A percentile compares a stretch with the other conserved stretches of the same genome.
These are phyloP conservation scores for Penicillium riverlandense DNA, from an alignment of 495 filamentous ascomycete genomes.

Conservation along the genomic window DNA sequence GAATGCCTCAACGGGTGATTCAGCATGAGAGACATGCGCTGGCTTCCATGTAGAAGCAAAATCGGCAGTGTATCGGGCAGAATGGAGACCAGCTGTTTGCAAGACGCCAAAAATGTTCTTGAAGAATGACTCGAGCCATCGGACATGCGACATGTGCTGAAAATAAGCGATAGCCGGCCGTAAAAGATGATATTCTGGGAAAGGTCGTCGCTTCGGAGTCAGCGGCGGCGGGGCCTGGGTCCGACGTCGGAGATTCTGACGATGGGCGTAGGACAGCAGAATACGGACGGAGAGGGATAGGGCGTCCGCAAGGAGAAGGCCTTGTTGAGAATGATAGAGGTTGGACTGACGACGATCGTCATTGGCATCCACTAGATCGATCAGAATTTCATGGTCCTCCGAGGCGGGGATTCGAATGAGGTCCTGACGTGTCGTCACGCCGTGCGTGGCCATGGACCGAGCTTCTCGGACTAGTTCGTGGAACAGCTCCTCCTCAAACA, in stretches of 20 bases:
- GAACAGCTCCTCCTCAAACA: slow-evolving; percentile 91
- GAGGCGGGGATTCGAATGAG: slow-evolving; percentile 50
- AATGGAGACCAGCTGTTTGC: slow-evolving; percentile 31
- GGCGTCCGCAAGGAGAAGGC: slow-evolving; percentile 44
- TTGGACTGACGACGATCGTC: slow-evolving; percentile 15
- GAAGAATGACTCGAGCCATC: slow-evolving; percentile 32
- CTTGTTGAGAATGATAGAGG: slow-evolving; percentile 4
- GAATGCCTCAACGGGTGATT: slow-evolving; percentile 28
- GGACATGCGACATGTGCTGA: slow-evolving; percentile 46
- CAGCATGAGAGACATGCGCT: background rate
- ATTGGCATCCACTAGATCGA: slow-evolving; percentile 60
- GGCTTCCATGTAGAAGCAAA: slow-evolving; percentile 22
- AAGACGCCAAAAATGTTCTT: slow-evolving; percentile 26
- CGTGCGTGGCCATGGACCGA: slow-evolving; percentile 54
- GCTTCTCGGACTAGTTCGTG: slow-evolving; percentile 82
- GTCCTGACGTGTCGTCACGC: slow-evolving; percentile 55
- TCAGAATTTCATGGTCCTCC: slow-evolving; percentile 44
- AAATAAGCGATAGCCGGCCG: slow-evolving; percentile 58
- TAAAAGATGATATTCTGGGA: slow-evolving; percentile 53
- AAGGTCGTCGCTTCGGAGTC: slow-evolving; percentile 38
- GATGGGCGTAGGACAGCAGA: slow-evolving; percentile 65
- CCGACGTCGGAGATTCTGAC: slow-evolving; percentile 55
- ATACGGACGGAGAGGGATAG: slow-evolving; percentile 56
- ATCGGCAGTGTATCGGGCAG: slow-evolving; percentile 21
- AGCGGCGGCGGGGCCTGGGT: slow-evolving; percentile 55